Conservation (phyloP, 352 stramenopile genomes). For the Globisporangium mamillatum region DNA sequence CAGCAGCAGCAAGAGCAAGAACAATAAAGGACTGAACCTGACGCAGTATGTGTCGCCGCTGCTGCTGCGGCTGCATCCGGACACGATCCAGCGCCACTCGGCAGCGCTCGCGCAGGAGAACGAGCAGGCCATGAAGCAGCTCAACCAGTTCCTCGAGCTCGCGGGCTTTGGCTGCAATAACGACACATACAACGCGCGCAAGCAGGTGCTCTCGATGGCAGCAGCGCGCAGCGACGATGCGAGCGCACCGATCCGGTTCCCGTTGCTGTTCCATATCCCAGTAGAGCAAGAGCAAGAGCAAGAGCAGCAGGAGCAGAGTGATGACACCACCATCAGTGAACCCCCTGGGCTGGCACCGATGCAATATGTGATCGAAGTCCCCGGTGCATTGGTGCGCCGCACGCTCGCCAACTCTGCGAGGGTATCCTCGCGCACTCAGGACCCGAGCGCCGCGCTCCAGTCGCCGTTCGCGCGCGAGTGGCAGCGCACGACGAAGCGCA, state of each 20-base stretch:
- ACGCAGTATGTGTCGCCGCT: constrained; percentile 67
- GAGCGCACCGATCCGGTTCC: constrained; percentile 42
- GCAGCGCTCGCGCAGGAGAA: constrained; percentile 45
- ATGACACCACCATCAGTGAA: neutral
- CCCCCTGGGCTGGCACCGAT: constrained; percentile 11
- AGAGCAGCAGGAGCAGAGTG: constrained; percentile 1
- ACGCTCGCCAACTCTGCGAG: constrained; percentile 44
- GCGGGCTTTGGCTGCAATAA: constrained; percentile 66
- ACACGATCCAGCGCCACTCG: constrained; percentile 54
- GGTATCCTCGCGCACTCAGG: constrained; percentile 14
- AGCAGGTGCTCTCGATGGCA: constrained; percentile 41
- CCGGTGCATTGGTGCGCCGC: constrained; percentile 43
- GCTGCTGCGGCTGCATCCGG: constrained; percentile 64
- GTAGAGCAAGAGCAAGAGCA: constrained; percentile 8
- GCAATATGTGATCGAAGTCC: constrained; percentile 53
- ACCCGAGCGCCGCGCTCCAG: constrained; percentile 32
- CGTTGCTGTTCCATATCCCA: constrained; percentile 55
- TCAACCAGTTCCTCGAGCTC: constrained; percentile 75
- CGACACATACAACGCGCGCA: constrained; percentile 52
- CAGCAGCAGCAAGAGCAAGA: constrained; percentile 6
- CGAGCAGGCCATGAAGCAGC: constrained; percentile 72
- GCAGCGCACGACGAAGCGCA: constrained; percentile 60
- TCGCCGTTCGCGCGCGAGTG: constrained; percentile 61
- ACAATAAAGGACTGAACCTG: constrained; percentile 37
- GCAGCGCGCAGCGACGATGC: constrained; percentile 16